Evolutionary conservation across 768 basidiomycete genomes (phyloP).

Genomic region (Kwoniella bestiolae): DNA sequence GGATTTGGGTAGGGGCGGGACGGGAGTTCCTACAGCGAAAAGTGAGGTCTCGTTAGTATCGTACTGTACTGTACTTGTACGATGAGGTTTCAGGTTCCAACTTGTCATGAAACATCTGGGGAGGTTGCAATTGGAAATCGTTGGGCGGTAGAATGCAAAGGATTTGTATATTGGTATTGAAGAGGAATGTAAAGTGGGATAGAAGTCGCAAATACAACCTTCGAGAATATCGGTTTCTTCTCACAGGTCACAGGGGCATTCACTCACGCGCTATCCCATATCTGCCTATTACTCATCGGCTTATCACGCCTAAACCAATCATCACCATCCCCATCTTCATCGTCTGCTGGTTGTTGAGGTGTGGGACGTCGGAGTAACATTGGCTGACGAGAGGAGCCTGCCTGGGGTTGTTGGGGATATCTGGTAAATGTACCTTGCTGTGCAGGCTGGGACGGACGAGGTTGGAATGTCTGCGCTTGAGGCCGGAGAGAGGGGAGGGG

Average conservation of each 20-base stretch:
- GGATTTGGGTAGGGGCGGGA: constrained; percentile 15
- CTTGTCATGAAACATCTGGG: too few relatives aligned
- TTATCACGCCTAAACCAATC: constrained; percentile 33
- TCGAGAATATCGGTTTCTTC: too few relatives aligned
- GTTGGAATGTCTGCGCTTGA: constrained; percentile 28
- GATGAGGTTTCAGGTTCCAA: too few relatives aligned
- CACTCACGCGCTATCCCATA: constrained; percentile 43
- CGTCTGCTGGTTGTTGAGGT: background rate
- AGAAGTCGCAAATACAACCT: too few relatives aligned
- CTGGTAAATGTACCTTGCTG: background rate
- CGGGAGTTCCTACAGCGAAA: constrained; percentile 15
- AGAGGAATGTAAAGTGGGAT: too few relatives aligned
- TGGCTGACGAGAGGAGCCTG: constrained; percentile 7
- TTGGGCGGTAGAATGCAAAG: too few relatives aligned
- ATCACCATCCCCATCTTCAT: constrained; percentile 22
- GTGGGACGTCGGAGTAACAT: background rate
- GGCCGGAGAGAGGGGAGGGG: constrained; percentile 19
- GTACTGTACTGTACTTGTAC: too few relatives aligned
- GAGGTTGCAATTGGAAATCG: too few relatives aligned
- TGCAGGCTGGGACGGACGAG: constrained; percentile 19
- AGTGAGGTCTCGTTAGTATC: too few relatives aligned
- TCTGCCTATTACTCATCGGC: constrained; percentile 32
- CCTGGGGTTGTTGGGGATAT: background rate
- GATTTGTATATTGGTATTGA: too few relatives aligned
- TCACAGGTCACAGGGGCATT: background rate